Evolutionary conservation across 129 eudicot species (phyloP).

Genomic region (Artemisia argyi): DNA sequence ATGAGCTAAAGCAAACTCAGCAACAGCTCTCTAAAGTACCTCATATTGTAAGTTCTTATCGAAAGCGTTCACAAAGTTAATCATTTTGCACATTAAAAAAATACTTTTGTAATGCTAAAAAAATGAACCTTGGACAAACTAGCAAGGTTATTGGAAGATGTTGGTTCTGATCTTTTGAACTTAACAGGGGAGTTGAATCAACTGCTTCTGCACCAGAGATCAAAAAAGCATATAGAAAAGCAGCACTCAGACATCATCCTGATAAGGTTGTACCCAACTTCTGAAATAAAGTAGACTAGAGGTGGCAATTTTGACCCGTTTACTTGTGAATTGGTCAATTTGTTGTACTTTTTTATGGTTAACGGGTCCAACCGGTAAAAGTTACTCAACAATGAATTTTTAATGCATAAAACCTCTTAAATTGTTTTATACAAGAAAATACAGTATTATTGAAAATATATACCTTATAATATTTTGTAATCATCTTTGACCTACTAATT

Average conservation of each 20-base stretch:
- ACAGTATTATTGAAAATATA: neutral
- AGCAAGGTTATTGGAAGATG: neutral
- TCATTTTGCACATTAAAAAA: too few relatives aligned
- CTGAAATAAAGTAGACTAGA: neutral
- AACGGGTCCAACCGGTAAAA: neutral
- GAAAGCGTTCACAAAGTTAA: neutral
- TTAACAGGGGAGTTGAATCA: constrained; percentile 74
- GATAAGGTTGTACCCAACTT: constrained; percentile 68
- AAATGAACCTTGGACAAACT: neutral
- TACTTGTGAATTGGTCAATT: constrained; percentile 4
- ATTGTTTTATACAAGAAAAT: neutral
- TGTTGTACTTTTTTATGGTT: neutral
- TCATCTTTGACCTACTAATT: neutral
- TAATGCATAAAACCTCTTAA: neutral
- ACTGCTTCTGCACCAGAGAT: constrained; percentile 78
- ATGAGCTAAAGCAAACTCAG: constrained; percentile 63
- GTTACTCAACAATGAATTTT: neutral
- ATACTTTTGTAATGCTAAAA: neutral
- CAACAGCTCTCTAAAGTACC: constrained; percentile 58
- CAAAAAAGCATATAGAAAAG: constrained; percentile 92
- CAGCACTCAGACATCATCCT: constrained; percentile 96
- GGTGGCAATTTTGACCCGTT: neutral
- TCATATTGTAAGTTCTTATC: constrained; percentile 59
- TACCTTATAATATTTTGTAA: neutral
- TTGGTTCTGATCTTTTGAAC: constrained; percentile 12